Conservation (phyloP, 768 basidiomycete genomes). For the Pisolithus tinctorius region DNA sequence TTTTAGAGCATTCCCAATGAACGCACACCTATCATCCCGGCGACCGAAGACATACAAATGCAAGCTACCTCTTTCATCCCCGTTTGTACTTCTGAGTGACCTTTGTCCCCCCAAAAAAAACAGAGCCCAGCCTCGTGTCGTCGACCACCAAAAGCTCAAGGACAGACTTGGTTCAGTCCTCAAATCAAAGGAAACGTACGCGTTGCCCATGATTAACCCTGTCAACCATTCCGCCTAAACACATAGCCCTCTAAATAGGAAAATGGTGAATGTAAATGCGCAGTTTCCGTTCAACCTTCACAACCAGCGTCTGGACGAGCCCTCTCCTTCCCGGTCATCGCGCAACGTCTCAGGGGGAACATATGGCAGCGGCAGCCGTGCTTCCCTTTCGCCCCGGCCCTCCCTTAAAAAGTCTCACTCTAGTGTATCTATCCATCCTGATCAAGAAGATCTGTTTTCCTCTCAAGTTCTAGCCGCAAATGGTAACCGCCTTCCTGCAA, state of each 20-base stretch:
- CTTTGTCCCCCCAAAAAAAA: neutral
- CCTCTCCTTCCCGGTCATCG: constrained; percentile 22
- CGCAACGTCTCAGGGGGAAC: constrained; percentile 31
- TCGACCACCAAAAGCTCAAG: constrained; percentile 46
- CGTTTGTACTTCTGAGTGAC: neutral
- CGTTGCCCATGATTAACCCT: constrained; percentile 1
- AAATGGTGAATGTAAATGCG: constrained; percentile 65
- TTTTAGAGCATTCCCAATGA: constrained; percentile 15
- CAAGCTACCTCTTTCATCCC: constrained; percentile 4
- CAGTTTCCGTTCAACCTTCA: constrained; percentile 57
- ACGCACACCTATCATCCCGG: constrained; percentile 24
- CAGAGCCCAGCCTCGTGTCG: constrained; percentile 25
- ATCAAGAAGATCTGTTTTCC: constrained; percentile 10
- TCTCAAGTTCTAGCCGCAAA: constrained; percentile 7
- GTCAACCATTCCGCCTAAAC: neutral
- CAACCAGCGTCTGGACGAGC: constrained; percentile 28
- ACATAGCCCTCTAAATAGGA: constrained; percentile 30
- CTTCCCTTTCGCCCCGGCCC: constrained; percentile 16
- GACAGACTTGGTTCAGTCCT: constrained; percentile 50
- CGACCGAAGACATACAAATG: constrained; percentile 19
- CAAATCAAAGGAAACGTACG: constrained; percentile 55
- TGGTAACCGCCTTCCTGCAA: constrained; percentile 1
- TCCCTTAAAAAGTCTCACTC: constrained; percentile 18
- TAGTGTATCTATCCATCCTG: constrained; percentile 14
- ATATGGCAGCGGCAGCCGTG: constrained; percentile 10